Evolutionary conservation across 2,329 filamentous ascomycete species (phyloP).

Genomic region (Ophiostoma sp.): DNA sequence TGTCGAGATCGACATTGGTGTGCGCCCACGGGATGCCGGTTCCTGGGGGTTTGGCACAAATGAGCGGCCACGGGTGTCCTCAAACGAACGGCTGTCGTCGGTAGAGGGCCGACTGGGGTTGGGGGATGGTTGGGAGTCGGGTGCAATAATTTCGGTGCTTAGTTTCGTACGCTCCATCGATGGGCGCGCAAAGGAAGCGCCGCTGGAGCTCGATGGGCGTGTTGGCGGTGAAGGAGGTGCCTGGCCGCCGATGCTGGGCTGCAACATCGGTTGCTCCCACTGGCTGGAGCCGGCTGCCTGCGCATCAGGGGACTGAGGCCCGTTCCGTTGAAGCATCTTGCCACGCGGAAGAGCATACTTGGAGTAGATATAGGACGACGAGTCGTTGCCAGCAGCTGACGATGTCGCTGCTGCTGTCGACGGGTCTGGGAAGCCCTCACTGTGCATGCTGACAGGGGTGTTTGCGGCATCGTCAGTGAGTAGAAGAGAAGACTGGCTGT

Average conservation of each 20-base stretch:
- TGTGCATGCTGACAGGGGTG: constrained; percentile 67
- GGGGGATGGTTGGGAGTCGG: constrained; percentile 41
- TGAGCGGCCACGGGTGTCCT: constrained; percentile 47
- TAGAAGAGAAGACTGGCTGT: constrained; percentile 53
- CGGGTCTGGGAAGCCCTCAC: constrained; percentile 59
- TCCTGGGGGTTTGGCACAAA: constrained; percentile 38
- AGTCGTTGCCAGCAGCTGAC: constrained; percentile 33
- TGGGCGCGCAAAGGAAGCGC: constrained; percentile 39
- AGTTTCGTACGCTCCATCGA: constrained; percentile 48
- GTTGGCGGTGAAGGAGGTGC: constrained; percentile 58
- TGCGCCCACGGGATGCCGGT: constrained; percentile 36
- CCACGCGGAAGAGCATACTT: constrained; percentile 80
- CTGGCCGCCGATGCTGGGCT: constrained; percentile 41
- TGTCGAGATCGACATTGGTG: constrained; percentile 40
- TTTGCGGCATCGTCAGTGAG: constrained; percentile 60
- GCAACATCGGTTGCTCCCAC: constrained; percentile 53
- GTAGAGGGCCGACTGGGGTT: constrained; percentile 43
- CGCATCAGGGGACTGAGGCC: constrained; percentile 54
- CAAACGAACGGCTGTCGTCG: constrained; percentile 41
- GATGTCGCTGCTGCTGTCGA: constrained; percentile 21
- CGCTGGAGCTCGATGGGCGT: constrained; percentile 53
- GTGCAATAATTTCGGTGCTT: constrained; percentile 42
- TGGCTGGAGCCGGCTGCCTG: constrained; percentile 48
- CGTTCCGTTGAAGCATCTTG: constrained; percentile 62
- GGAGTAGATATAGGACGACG: constrained; percentile 72